These are phyloP conservation scores for Aspergillus panamensis DNA, from an alignment of 495 filamentous ascomycete genomes.

Conservation along the genomic window DNA sequence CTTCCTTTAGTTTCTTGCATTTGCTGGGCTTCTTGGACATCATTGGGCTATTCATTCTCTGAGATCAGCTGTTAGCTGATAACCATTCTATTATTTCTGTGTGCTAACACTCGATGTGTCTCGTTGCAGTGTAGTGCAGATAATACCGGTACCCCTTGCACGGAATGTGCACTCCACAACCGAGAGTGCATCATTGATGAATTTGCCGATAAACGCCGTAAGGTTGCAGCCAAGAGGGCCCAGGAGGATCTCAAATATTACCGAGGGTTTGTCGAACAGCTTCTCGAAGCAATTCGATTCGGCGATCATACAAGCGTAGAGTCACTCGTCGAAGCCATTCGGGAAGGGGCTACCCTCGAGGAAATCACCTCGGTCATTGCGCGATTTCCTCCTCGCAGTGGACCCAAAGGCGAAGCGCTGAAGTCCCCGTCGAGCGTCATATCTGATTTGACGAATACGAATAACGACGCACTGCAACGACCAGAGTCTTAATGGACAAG, in stretches of 20 bases:
- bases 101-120: background rate
- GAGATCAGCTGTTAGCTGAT: too few species aligned
- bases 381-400: background rate
- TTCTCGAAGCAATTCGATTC: slow-evolving; percentile 29
- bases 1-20: background rate
- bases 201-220: slow-evolving; percentile 40
- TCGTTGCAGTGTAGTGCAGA: slow-evolving; percentile 26
- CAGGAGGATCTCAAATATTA: slow-evolving; percentile 33
- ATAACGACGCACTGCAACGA: background rate
- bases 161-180: slow-evolving; percentile 36
- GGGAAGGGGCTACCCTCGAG: slow-evolving; percentile 22
- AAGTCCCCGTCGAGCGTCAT: background rate
- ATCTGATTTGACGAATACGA: background rate
- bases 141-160: slow-evolving; percentile 30
- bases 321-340: slow-evolving; percentile 28
- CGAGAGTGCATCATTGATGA: slow-evolving; percentile 41
- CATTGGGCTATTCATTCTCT: background rate
- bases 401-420: background rate
- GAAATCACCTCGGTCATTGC: slow-evolving; percentile 18
- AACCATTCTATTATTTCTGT: background rate
- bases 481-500: background rate
- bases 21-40: background rate
- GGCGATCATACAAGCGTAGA: slow-evolving; percentile 22
- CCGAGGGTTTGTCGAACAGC: slow-evolving; percentile 28
- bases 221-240: slow-evolving; percentile 31